Evolutionary conservation across 495 filamentous ascomycete genomes (phyloP).

Genomic region (Hypomontagnella monticulosa): DNA sequence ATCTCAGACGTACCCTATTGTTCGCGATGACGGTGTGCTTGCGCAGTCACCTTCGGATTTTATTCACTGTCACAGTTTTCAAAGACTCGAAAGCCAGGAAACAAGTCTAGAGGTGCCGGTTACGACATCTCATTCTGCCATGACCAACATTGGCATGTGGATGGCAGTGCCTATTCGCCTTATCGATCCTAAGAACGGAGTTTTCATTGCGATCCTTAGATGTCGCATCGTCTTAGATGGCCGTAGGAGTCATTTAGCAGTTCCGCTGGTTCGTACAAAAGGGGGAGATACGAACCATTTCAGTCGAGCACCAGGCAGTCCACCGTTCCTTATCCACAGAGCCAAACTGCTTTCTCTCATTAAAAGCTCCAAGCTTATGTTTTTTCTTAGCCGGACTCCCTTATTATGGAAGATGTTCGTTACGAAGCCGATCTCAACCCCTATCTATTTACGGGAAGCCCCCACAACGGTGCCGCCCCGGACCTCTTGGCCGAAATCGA

Average conservation of each 20-base stretch:
- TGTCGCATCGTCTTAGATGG: conserved; percentile 2
- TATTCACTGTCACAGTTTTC: conserved; percentile 21
- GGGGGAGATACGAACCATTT: conserved; percentile 20
- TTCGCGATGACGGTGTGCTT: conserved; percentile 10
- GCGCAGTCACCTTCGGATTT: conserved; percentile 21
- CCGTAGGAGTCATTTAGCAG: conserved; percentile 10
- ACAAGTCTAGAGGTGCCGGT: conserved; percentile 17
- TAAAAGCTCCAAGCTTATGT: conserved; percentile 2
- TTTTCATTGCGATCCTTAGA: conserved; percentile 18
- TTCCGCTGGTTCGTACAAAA: conserved; percentile 15
- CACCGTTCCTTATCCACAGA: conserved; percentile 14
- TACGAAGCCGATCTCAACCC: conserved; percentile 5
- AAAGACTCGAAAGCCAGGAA: conserved; percentile 9
- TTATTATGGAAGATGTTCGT: conserved; percentile 11
- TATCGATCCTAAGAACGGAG: conserved; percentile 11
- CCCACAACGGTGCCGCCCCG: not conserved
- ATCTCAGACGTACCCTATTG: not conserved
- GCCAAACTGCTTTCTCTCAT: conserved; percentile 16
- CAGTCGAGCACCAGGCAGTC: conserved; percentile 24
- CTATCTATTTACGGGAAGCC: conserved; percentile 13
- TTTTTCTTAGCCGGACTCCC: conserved; percentile 4
- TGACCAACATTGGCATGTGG: conserved; percentile 26
- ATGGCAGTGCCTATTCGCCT: conserved; percentile 15
- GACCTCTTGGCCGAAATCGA: conserved; percentile 6
- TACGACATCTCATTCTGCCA: conserved; percentile 18